phyloP scores from a whole-genome alignment of 1,284 basidiomycete genomes.

The Sanghuangporus sanghuang region DNA sequence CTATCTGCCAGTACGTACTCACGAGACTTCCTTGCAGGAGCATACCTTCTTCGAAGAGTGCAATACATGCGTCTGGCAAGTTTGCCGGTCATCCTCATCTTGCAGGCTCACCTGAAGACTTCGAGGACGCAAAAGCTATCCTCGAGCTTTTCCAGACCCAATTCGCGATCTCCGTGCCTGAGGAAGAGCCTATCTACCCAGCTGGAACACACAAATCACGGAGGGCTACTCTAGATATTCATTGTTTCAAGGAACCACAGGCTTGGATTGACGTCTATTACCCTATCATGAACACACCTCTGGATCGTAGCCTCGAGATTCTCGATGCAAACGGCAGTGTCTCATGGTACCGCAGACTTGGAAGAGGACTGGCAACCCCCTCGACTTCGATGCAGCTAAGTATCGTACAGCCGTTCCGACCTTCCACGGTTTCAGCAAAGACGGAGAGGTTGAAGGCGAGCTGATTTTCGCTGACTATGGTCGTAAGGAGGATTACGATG shows the following conservation, averaged over 20 bases:
- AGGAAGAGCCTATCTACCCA: slow-evolving; percentile 49
- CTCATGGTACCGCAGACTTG: slow-evolving; percentile 66
- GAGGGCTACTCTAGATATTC: slow-evolving; percentile 53
- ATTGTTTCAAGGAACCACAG: slow-evolving; percentile 41
- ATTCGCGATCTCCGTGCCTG: slow-evolving; percentile 44
- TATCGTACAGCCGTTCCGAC: slow-evolving; percentile 54
- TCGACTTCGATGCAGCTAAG: slow-evolving; percentile 57
- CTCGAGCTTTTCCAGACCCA: slow-evolving; percentile 59
- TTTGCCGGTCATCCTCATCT: slow-evolving; percentile 70
- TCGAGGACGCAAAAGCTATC: slow-evolving; percentile 58
- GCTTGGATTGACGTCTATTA: slow-evolving; percentile 84
- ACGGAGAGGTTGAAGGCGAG: slow-evolving; percentile 61
- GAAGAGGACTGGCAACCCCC: slow-evolving; percentile 62
- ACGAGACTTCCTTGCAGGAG: slow-evolving; percentile 33
- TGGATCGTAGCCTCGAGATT: slow-evolving; percentile 58
- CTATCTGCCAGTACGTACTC: not conserved
- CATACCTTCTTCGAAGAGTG: slow-evolving; percentile 51
- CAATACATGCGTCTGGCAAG: slow-evolving; percentile 47
- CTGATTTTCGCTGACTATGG: slow-evolving; percentile 85
- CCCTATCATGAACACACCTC: slow-evolving; percentile 75
- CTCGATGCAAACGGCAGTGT: slow-evolving; percentile 47
- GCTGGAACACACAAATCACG: slow-evolving; percentile 64
- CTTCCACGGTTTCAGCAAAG: slow-evolving; percentile 67
- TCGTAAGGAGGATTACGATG: slow-evolving; percentile 70
- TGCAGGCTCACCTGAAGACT: slow-evolving; percentile 62